Percentiles rank a stretch among this genome's conserved stretches.
These are phyloP conservation scores for Hirschfeldia incana DNA, from an alignment of 345 rosid genomes.

Conservation along the genomic window DNA sequence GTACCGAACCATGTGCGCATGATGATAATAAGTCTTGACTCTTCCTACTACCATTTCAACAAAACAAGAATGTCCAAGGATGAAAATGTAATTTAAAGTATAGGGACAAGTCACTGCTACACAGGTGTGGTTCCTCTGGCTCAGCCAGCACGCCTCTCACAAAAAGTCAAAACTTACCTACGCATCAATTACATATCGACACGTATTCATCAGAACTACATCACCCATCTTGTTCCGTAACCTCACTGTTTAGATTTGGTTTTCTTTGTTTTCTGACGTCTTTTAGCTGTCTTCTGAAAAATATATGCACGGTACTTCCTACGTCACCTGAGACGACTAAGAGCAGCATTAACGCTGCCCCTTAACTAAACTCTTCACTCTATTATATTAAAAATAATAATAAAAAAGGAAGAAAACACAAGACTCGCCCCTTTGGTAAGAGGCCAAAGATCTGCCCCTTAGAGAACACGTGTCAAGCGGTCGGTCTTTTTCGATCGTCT, in stretches of 20 bases:
- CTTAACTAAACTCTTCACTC: too few species aligned
- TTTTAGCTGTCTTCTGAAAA: conserved; percentile 1
- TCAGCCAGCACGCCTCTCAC: conserved; percentile 15
- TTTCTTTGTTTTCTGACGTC: not conserved
- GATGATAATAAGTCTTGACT: not conserved
- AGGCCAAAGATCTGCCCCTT: too few species aligned
- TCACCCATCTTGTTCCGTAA: conserved; percentile 15
- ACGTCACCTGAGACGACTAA: conserved; percentile 31
- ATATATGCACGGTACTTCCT: not conserved
- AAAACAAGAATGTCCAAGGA: not conserved
- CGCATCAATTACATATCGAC: conserved; percentile 12
- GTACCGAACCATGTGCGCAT: not conserved
- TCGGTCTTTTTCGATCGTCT: too few species aligned
- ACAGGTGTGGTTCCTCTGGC: not conserved
- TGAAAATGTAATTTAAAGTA: not conserved
- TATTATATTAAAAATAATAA: too few species aligned
- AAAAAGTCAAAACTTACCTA: conserved; percentile 29
- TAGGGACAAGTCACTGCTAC: not conserved
- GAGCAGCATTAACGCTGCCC: too few species aligned
- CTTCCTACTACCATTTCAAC: not conserved
- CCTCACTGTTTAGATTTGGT: not conserved
- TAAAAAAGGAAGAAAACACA: too few species aligned
- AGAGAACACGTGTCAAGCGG: too few species aligned
- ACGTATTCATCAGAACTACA: conserved; percentile 9
- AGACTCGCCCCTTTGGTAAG: too few species aligned